Evolutionary conservation across 2,329 filamentous ascomycete genomes (phyloP), one percentile per base, ranked within the genome.

Genomic region (Fusarium citri): DNA sequence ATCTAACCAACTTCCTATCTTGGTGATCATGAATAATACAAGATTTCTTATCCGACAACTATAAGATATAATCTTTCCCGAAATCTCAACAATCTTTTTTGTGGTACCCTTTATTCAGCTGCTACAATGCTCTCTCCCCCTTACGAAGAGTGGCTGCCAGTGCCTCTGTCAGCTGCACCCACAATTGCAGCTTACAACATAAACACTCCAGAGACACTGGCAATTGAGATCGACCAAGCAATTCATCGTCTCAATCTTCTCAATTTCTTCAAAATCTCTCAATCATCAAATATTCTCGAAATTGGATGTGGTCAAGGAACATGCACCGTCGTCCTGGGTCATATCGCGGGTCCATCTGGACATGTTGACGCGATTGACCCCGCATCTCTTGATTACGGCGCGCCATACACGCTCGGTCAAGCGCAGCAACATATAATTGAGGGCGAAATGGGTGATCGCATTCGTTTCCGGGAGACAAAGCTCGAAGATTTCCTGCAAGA

Each of bases 271-370:
- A 54, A 12, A 0, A 25, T 65, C 1, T 23, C n/a, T 1, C 1
- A 18, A 3, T 28, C 62, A 6, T 65, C 62, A 0, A 23, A 15
- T 0, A 49, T 65, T 12, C 15, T 65, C 0, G 62, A 65, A 9
- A 16, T 66, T 5, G 62, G 62, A 3, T 65, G 62, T 4, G 60
- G 62, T 4, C 62, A 65, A 8, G 62, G 60, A 12, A 66, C 62
- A 11, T 65, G 62, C 5, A 66, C 62, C 14, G 62, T 60, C 5
- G 61, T 65, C 22, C n/a, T 65, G 4, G 62, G 60, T 1, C 54
- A 59, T 8, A 30, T 8, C 1, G 31, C 26, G 1, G 60, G 62
- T 0, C 40, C 31, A 4, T 12, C 25, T 0, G 62, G 62, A 2
- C 41, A 28, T 14, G 25, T 66, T 9, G 62, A 65, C 16, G 60